Evolutionary conservation across 768 basidiomycete species (phyloP), one percentile per base, ranked within the genome.

Genomic region (Leucogyrophana mollusca): DNA sequence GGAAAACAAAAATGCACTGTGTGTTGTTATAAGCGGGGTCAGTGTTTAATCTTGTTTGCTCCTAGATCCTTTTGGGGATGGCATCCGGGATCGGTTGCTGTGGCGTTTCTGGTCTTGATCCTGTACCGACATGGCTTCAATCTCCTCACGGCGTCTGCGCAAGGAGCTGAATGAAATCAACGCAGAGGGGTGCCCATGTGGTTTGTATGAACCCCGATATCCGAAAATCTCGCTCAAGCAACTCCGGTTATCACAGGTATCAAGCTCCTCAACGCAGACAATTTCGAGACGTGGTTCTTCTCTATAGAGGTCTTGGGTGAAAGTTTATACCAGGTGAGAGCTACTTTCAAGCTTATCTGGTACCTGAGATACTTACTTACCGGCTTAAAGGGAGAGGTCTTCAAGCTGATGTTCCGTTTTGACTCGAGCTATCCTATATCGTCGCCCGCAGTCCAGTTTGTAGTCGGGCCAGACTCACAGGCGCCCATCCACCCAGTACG

Each of bases 241-340:
- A 30, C 4, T 21, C 55, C 18, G 49, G 50, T n/a, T 14, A 23
- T 13, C 11, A 43, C 57, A 87, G 90, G 91, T 30, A 90, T 93
- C 56, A 78, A 70, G 46, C 74, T 93, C 20, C 57, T 88, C 34
- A 74, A 77, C 43, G 88, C 90, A 4, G 87, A 91, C 43, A 83
- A 92, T 68, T 84, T 91, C 55, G 67, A 76, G 52, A 83, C 76
- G 22, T 94, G 91, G 91, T 64, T 73, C 56, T 82, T 94, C 59
- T 77, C 83, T 3, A 81, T 94, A 58, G 82, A 90, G 62, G 85
- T 93, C 43, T 77, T 91, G 72, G 92, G 92, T 18, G 87, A 94
- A 45, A 87, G 83, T 34, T 61, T 86, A 51, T 94, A 90, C 69
- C 61, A 80, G 72, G 91, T 85, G 56, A 44, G 67, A 56, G 17